Conservation (phyloP, 352 stramenopile species). For the Elongisporangium anandrum region DNA sequence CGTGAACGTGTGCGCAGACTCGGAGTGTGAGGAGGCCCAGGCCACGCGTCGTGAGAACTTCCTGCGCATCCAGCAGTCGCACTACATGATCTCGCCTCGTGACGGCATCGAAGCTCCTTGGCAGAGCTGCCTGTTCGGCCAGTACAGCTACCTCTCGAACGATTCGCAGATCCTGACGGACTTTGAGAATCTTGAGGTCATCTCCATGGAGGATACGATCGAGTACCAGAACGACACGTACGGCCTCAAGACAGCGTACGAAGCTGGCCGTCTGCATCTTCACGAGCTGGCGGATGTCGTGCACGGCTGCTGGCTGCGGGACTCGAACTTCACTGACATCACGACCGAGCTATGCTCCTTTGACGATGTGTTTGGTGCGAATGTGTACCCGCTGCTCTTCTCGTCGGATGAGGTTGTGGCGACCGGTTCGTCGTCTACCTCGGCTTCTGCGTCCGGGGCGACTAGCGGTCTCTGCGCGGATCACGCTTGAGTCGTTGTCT, state of each 20-base stretch:
- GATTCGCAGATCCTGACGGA: too few species aligned
- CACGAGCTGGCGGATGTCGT: conserved; percentile 11
- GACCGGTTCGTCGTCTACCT: neutral
- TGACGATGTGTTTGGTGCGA: conserved; percentile 14
- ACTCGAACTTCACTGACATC: too few species aligned
- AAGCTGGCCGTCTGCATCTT: conserved; percentile 14
- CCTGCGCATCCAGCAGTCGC: too few species aligned
- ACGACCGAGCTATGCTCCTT: too few species aligned
- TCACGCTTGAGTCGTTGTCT: too few species aligned
- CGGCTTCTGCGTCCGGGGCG: too few species aligned
- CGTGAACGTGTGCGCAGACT: neutral
- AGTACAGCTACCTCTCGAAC: conserved; percentile 11
- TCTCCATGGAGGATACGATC: conserved; percentile 17
- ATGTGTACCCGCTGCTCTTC: conserved; percentile 22
- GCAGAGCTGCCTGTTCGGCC: conserved; percentile 16
- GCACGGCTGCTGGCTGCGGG: too few species aligned
- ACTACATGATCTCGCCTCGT: too few species aligned
- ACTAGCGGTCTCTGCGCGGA: too few species aligned
- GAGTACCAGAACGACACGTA: conserved; percentile 27
- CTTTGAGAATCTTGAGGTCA: conserved; percentile 12
- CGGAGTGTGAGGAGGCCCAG: conserved; percentile 1
- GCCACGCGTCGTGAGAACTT: too few species aligned
- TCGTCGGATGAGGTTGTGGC: too few species aligned
- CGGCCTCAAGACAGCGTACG: conserved; percentile 18
- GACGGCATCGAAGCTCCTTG: too few species aligned